These are phyloP conservation scores for Alternaria metachromatica DNA, from an alignment of 2,329 filamentous ascomycete species.

Conservation along the genomic window DNA sequence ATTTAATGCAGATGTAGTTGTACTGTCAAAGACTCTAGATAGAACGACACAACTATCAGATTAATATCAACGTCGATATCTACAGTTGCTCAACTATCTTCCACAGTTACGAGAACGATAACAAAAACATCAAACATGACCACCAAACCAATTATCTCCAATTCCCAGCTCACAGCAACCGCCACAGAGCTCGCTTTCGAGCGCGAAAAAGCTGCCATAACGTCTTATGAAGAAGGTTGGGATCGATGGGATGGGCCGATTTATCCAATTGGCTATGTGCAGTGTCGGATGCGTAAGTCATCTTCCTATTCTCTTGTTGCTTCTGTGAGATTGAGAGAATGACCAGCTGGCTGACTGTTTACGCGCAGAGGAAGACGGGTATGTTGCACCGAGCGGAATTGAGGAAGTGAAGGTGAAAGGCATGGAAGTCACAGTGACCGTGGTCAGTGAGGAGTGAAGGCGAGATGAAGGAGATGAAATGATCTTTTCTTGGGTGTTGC, in stretches of 20 bases:
- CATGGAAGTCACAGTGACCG: background rate
- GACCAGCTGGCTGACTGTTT: background rate
- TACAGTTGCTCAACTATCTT: background rate
- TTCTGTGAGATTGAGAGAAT: too few relatives aligned
- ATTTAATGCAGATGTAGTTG: background rate
- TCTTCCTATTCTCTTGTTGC: background rate
- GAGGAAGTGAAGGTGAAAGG: background rate
- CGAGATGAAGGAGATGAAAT: too few relatives aligned
- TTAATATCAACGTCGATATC: background rate
- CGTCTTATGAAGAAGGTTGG: conserved; percentile 36
- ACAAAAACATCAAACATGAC: background rate
- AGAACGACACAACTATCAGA: background rate
- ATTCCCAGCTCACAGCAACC: background rate
- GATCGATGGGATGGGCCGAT: conserved; percentile 36
- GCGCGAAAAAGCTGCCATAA: conserved; percentile 29
- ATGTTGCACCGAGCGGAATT: background rate
- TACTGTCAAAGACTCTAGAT: rapidly evolving
- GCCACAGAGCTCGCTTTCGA: conserved; percentile 28
- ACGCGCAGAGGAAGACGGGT: background rate
- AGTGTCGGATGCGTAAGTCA: conserved; percentile 30
- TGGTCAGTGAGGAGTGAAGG: background rate
- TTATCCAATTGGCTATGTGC: conserved; percentile 31
- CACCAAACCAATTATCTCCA: background rate
- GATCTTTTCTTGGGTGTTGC: background rate
- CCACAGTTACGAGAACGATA: background rate